Base-by-base conservation (phyloP, 1,284 basidiomycete species). In the Pholiota adiposa region DNA sequence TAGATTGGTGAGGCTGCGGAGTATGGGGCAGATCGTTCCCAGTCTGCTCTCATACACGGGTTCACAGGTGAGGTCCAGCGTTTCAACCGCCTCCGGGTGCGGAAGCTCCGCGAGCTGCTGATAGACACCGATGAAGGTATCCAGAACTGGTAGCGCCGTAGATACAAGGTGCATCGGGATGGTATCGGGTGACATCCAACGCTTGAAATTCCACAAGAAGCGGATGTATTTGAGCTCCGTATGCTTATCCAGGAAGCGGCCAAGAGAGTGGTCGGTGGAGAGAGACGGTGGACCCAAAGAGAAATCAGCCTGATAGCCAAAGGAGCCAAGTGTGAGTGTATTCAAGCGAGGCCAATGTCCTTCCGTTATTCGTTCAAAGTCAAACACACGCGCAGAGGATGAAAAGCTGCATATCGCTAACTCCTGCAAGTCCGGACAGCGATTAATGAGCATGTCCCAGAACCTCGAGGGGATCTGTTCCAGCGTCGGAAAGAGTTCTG, bases 351-450 rank as follows among this genome's bases (percentile, higher is more conserved):
- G 73, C 73, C 75, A 79, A 55, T 64, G 64, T 7, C 70, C 75
- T 38, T 69, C 65, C 25, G 71, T 70, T 48, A 76, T 65, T 2
- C 68, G 72, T 43, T 74, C 69, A 58, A 79, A 72, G 38, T 77
- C 71, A 55, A 81, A 76, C 9, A 77, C 65, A 16, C 77, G 75
- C 9, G 74, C 67, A 1, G 75, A 75, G 12, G 79, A 74, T 12
- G 80, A 82, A 64, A 80, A 81, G 53, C 76, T 77, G 65, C 78
- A 79, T 27, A 82, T 73, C 3, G 75, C 73, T 33, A 82, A 74
- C 58, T 80, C 79, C 62, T 77, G 73, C 12, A 82, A 72, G 46
- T 78, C 69, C 0, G 79, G 77, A 62, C 77, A 79, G 23, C 74
- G 76, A n/a, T 72, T 62, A 4, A 76, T 63, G 38, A 82, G 68